A percentile compares a stretch with the other conserved stretches of the same genome.
Conservation (phyloP, 2,329 filamentous ascomycete genomes). For the Fusarium proliferatum region DNA sequence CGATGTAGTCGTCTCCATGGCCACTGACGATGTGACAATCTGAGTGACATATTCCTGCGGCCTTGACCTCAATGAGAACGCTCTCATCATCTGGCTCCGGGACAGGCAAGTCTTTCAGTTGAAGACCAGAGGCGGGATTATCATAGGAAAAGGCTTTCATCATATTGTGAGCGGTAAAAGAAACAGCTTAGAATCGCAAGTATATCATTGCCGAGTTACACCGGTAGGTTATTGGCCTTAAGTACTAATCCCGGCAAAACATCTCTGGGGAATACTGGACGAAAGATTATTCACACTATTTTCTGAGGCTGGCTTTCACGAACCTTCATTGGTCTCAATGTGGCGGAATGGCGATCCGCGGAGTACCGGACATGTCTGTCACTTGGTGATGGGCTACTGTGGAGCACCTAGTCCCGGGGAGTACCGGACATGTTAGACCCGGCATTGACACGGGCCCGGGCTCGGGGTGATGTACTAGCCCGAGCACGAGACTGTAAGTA, state of each 20-base stretch:
- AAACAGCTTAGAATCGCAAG: not conserved
- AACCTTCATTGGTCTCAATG: not conserved
- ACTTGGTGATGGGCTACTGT: too few relatives aligned
- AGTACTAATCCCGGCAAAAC: not conserved
- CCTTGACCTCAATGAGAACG: not conserved
- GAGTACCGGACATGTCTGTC: not conserved
- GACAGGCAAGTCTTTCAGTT: not conserved
- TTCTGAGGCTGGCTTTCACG: not conserved
- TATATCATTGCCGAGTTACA: fast-evolving
- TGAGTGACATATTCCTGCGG: not conserved
- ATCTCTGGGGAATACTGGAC: not conserved
- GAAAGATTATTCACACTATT: not conserved
- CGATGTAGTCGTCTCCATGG: not conserved
- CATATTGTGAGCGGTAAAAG: not conserved
- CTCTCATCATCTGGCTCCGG: not conserved
- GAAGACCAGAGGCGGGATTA: not conserved
- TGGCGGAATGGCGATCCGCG: not conserved
- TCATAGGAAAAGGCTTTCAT: not conserved
- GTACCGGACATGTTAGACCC: not conserved
- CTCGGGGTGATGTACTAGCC: not conserved
- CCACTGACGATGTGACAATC: not conserved
- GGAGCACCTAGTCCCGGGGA: not conserved
- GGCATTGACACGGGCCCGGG: not conserved
- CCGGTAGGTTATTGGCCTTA: not conserved
- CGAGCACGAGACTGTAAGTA: not conserved